Evolutionary conservation across 164 flowering plant species (phyloP).

Genomic region (Euptelea pleiosperma): DNA sequence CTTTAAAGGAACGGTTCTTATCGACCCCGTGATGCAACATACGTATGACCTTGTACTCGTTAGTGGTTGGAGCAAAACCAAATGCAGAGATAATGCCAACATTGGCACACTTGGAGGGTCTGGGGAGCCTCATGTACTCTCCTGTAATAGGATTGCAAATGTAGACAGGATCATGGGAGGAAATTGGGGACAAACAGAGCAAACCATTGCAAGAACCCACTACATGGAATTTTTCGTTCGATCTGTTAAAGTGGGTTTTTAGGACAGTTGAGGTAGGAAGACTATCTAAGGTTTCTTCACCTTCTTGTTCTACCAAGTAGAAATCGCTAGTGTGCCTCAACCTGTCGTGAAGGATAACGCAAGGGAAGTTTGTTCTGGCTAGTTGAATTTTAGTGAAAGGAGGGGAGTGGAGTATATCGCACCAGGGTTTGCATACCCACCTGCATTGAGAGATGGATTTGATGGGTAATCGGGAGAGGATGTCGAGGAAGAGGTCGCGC

Average conservation of each 20-base stretch:
- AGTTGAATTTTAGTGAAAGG: not conserved
- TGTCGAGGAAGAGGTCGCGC: constrained; percentile 5
- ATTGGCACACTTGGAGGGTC: no score
- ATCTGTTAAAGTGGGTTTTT: no score
- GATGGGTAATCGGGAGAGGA: constrained; percentile 12
- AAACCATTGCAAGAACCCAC: constrained; percentile 13
- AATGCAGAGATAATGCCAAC: no score
- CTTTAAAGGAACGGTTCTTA: no score
- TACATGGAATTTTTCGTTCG: no score
- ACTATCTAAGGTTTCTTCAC: no score
- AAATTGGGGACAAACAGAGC: not conserved
- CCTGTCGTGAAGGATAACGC: no score
- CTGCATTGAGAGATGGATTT: not conserved
- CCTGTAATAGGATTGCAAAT: not conserved
- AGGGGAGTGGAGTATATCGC: not conserved
- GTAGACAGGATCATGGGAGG: not conserved
- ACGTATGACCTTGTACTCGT: constrained; percentile 10
- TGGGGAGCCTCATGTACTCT: not conserved
- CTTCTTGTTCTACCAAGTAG: no score
- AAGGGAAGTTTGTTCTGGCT: not conserved
- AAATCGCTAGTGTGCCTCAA: no score
- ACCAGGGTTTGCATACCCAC: constrained; percentile 11
- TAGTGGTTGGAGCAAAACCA: not conserved
- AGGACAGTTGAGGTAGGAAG: no score
- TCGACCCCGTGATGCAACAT: no score